phyloP scores from a whole-genome alignment of 1,284 basidiomycete species.

The Porogramme epimiltina region DNA sequence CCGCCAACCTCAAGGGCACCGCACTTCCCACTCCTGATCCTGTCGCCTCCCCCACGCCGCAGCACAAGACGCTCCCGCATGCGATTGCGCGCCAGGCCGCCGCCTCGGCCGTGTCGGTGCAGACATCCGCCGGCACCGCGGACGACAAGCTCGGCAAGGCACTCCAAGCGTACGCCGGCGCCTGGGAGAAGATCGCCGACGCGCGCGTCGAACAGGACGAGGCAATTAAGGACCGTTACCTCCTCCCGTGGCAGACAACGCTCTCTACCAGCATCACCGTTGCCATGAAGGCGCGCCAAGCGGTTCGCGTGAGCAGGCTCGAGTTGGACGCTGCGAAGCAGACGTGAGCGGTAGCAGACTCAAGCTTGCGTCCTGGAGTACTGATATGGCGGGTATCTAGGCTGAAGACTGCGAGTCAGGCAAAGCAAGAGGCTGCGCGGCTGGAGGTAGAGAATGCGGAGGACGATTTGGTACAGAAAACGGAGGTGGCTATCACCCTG shows the following conservation, averaged over 20 bases:
- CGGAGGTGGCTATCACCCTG: constrained; percentile 95
- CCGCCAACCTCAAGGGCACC: constrained; percentile 88
- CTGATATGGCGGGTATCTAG: constrained; percentile 38
- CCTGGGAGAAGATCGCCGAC: constrained; percentile 87
- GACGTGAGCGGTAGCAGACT: constrained; percentile 39
- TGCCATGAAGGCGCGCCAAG: constrained; percentile 88
- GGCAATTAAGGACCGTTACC: constrained; percentile 73
- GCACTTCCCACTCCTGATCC: constrained; percentile 81
- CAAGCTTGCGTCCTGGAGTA: not conserved
- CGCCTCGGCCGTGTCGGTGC: constrained; percentile 62
- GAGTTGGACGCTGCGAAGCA: constrained; percentile 66
- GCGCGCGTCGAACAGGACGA: constrained; percentile 86
- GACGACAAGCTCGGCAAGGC: constrained; percentile 78
- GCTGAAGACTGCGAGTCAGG: constrained; percentile 73
- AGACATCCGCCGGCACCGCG: constrained; percentile 43
- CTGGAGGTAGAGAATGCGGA: constrained; percentile 94
- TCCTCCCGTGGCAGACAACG: constrained; percentile 92
- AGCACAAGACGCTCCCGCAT: constrained; percentile 95
- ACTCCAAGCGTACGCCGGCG: constrained; percentile 78
- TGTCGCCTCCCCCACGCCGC: constrained; percentile 50
- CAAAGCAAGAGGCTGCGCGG: constrained; percentile 86
- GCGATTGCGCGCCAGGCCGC: constrained; percentile 86
- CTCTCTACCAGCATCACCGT: constrained; percentile 80
- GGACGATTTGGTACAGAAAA: constrained; percentile 95
- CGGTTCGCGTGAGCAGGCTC: constrained; percentile 80